Evolutionary conservation across 306 rosid species (phyloP).

Genomic region (Cicer pinnatifidum): DNA sequence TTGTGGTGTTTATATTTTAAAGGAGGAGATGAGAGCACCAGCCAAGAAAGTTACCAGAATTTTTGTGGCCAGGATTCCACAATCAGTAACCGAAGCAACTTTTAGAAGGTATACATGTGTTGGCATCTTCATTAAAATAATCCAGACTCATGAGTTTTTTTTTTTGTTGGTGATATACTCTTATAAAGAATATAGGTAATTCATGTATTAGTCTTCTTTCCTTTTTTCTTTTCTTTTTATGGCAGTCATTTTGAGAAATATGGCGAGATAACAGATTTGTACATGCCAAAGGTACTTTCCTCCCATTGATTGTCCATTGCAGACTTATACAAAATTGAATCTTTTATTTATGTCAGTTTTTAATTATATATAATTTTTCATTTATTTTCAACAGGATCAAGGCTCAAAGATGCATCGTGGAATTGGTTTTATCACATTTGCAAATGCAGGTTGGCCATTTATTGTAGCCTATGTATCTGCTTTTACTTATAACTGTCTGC

Average conservation of each 20-base stretch:
- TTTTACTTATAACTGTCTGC: slow-evolving; percentile 24
- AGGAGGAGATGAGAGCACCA: slow-evolving; percentile 99
- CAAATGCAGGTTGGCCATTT: slow-evolving; percentile 74
- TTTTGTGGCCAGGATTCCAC: slow-evolving; percentile 95
- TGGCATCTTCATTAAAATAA: slow-evolving; percentile 33
- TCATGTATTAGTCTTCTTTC: slow-evolving; percentile 10
- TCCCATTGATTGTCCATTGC: slow-evolving; percentile 24
- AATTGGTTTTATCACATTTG: slow-evolving; percentile 95
- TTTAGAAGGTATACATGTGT: slow-evolving; percentile 68
- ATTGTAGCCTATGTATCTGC: background rate
- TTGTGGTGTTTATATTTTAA: slow-evolving; percentile 45
- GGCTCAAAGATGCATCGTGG: slow-evolving; percentile 95
- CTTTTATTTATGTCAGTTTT: slow-evolving; percentile 14
- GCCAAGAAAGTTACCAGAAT: slow-evolving; percentile 89
- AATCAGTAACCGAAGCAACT: slow-evolving; percentile 78
- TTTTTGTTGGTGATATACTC: background rate
- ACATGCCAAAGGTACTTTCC: slow-evolving; percentile 93
- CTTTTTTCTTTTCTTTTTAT: slow-evolving; percentile 13
- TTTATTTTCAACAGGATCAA: slow-evolving; percentile 71
- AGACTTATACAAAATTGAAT: background rate
- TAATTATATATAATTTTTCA: slow-evolving; percentile 6
- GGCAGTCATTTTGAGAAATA: slow-evolving; percentile 97
- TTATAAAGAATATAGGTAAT: slow-evolving; percentile 12
- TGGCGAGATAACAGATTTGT: slow-evolving; percentile 97
- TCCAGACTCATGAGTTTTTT: background rate